These are phyloP conservation scores for Fraxinus anomala DNA, from an alignment of 257 asterid genomes.

Conservation along the genomic window DNA sequence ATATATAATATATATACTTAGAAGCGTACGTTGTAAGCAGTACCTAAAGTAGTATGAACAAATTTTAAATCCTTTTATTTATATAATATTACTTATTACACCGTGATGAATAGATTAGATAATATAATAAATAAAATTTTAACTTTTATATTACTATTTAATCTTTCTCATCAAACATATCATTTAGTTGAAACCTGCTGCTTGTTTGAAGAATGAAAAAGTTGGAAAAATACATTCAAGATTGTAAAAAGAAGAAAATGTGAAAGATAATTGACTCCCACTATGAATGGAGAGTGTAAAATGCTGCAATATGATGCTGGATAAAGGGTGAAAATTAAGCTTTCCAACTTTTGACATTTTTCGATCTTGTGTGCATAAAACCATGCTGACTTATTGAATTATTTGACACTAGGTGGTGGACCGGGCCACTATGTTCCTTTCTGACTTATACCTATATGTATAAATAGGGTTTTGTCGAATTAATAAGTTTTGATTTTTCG, in stretches of 20 bases:
- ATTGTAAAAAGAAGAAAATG: not conserved
- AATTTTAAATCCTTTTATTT: too few relatives aligned
- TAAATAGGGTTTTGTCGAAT: not conserved
- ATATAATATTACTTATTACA: too few relatives aligned
- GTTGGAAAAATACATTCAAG: not conserved
- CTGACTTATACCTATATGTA: too few relatives aligned
- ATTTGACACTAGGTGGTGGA: not conserved
- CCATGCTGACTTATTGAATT: not conserved
- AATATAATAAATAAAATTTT: too few relatives aligned
- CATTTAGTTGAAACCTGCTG: too few relatives aligned
- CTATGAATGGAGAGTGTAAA: not conserved
- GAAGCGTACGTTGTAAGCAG: too few relatives aligned
- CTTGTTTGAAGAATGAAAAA: not conserved
- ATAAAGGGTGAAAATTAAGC: not conserved
- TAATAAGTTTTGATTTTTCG: too few relatives aligned
- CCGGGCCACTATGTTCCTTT: not conserved
- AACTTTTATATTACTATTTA: too few relatives aligned
- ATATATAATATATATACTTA: too few relatives aligned
- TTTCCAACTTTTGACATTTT: not conserved
- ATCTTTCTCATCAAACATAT: too few relatives aligned
- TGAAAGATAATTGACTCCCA: constrained; percentile 3
- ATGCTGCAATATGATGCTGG: not conserved
- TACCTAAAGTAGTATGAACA: too few relatives aligned
- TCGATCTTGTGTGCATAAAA: not conserved
- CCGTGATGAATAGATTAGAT: too few relatives aligned